These are phyloP conservation scores for Cladophialophora psammophila DNA, from an alignment of 2,329 filamentous ascomycete genomes.

Conservation along the genomic window DNA sequence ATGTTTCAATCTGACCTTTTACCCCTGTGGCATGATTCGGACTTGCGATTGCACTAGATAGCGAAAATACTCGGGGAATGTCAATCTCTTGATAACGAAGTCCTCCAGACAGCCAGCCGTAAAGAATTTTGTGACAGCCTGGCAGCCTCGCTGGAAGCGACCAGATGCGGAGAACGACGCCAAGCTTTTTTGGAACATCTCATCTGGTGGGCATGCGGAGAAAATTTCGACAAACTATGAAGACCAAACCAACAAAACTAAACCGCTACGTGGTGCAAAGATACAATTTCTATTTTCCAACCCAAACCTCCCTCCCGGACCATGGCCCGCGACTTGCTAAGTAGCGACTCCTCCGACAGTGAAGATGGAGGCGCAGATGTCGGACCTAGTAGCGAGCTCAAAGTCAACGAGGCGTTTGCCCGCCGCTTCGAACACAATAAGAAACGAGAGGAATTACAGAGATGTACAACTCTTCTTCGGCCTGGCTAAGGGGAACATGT, in stretches of 20 bases:
- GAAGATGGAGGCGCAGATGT: slow-evolving; percentile 51
- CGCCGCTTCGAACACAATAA: slow-evolving; percentile 95
- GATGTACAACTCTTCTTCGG: slow-evolving; percentile 41
- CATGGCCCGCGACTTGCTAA: slow-evolving; percentile 46
- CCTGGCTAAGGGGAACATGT: background rate
- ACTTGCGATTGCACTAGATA: too few relatives aligned
- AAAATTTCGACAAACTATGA: background rate
- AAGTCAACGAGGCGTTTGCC: slow-evolving; percentile 90
- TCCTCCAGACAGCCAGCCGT: background rate
- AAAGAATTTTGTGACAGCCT: background rate
- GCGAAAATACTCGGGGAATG: too few relatives aligned
- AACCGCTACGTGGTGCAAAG: background rate
- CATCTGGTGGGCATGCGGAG: slow-evolving; percentile 17
- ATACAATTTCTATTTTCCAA: background rate
- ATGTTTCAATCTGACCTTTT: too few relatives aligned
- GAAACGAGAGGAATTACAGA: slow-evolving; percentile 85
- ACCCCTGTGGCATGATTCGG: too few relatives aligned
- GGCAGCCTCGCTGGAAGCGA: background rate
- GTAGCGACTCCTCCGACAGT: slow-evolving; percentile 48
- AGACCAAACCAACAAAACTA: background rate
- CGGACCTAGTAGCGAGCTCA: slow-evolving; percentile 60
- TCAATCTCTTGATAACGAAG: background rate
- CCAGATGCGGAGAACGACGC: slow-evolving; percentile 6
- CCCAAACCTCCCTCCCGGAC: background rate
- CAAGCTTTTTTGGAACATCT: slow-evolving; percentile 1